Percentiles rank a stretch among this genome's conserved stretches.
Evolutionary conservation across 306 rosid species (phyloP).

Genomic region (Cotoneaster glaucophyllus): DNA sequence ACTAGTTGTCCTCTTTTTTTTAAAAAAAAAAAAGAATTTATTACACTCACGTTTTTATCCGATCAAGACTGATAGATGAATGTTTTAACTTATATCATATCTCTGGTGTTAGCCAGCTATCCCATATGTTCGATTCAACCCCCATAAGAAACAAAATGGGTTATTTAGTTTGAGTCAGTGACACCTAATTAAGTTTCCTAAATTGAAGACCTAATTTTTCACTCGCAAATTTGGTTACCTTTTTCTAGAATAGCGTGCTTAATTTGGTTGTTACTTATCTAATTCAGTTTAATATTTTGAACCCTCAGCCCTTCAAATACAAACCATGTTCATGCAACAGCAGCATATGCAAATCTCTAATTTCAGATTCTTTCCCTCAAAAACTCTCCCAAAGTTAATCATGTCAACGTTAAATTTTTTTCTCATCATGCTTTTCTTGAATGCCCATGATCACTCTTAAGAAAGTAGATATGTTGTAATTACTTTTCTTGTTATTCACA

Average conservation of each 20-base stretch:
- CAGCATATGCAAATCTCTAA: slow-evolving; percentile 1
- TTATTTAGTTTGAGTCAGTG: slow-evolving; percentile 7
- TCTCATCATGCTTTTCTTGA: not conserved
- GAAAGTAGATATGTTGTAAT: no score
- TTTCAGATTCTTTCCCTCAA: slow-evolving; percentile 17
- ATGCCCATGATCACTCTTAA: not conserved
- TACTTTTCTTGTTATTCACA: no score
- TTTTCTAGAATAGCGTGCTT: slow-evolving; percentile 5
- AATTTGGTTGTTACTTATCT: slow-evolving; percentile 22
- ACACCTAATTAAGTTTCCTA: slow-evolving; percentile 19
- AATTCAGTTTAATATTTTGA: slow-evolving; percentile 22
- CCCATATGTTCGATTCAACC: not conserved
- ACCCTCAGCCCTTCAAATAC: slow-evolving; percentile 23
- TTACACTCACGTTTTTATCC: not conserved
- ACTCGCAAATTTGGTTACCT: not conserved
- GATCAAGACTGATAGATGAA: not conserved
- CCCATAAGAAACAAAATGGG: slow-evolving; percentile 7
- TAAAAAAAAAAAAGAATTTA: no score
- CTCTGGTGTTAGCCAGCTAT: not conserved
- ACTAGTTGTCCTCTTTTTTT: no score
- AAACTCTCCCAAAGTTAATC: slow-evolving; percentile 17
- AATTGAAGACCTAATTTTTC: slow-evolving; percentile 26
- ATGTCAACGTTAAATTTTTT: not conserved
- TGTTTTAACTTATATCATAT: not conserved
- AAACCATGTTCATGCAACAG: slow-evolving; percentile 33